A percentile compares a stretch with the other conserved stretches of the same genome.
phyloP scores from a whole-genome alignment of 768 basidiomycete species.

The Cystofilobasidium macerans region DNA sequence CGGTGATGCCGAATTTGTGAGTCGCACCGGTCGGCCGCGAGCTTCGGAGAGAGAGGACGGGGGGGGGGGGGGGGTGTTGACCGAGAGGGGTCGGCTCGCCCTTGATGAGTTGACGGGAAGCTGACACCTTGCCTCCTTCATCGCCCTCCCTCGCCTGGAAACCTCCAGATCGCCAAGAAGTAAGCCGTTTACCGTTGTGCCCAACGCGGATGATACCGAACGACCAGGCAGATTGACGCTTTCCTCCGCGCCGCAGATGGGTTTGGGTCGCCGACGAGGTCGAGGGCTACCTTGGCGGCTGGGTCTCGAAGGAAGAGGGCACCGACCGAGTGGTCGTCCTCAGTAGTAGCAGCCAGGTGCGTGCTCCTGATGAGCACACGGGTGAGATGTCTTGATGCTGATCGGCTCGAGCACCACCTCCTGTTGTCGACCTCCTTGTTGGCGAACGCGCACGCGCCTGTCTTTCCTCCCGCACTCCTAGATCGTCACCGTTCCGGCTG shows the following conservation, averaged over 20 bases:
- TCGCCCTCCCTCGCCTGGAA: neutral
- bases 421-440: too few species aligned
- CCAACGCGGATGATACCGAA: too few species aligned
- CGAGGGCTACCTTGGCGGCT: slow-evolving; percentile 26
- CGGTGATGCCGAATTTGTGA: slow-evolving; percentile 23
- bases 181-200: too few species aligned
- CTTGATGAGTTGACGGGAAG: too few species aligned
- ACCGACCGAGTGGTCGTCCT: slow-evolving; percentile 9
- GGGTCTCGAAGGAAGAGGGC: slow-evolving; percentile 21
- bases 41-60: neutral
- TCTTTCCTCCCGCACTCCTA: neutral
- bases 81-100: neutral
- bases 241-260: slow-evolving; percentile 15
- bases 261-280: slow-evolving; percentile 23
- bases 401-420: too few species aligned
- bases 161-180: slow-evolving; percentile 22
- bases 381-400: too few species aligned
- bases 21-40: neutral
- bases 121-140: neutral
- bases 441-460: neutral
- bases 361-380: neutral
- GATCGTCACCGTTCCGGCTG: slow-evolving; percentile 10
- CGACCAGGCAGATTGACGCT: neutral
- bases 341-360: slow-evolving; percentile 5
- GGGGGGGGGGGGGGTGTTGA: neutral